These are phyloP conservation scores for Colletotrichum scovillei DNA, from an alignment of 2,329 filamentous ascomycete genomes.

Conservation along the genomic window DNA sequence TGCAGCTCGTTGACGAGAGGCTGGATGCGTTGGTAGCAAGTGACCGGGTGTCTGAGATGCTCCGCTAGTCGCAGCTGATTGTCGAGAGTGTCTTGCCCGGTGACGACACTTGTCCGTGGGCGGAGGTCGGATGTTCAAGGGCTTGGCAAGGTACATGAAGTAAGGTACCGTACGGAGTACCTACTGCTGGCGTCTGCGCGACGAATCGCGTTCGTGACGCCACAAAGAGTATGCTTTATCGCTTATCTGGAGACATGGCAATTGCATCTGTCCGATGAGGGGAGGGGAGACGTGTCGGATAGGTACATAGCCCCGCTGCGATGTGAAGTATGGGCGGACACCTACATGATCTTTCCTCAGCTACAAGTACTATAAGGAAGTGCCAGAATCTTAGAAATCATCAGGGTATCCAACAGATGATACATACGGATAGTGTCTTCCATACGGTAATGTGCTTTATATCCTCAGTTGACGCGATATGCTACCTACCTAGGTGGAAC, in stretches of 20 bases:
- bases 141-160: not conserved
- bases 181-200: conserved; percentile 2
- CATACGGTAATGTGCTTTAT: no score
- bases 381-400: no score
- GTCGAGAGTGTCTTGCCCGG: not conserved
- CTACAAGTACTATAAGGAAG: not conserved
- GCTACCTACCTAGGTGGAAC: no score
- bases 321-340: not conserved
- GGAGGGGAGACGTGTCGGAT: not conserved
- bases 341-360: not conserved
- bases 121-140: not conserved
- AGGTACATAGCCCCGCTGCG: not conserved
- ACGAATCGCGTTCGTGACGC: not conserved
- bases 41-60: not conserved
- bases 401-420: no score
- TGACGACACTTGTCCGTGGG: conserved; percentile 27
- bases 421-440: no score
- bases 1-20: not conserved
- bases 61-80: not conserved
- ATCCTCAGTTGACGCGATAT: no score
- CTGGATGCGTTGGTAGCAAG: not conserved
- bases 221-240: conserved; percentile 8
- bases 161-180: not conserved
- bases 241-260: not conserved
- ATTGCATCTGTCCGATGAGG: not conserved